phyloP scores from a whole-genome alignment of 2,329 filamentous ascomycete genomes.

The Pyrenochaeta sp. region DNA sequence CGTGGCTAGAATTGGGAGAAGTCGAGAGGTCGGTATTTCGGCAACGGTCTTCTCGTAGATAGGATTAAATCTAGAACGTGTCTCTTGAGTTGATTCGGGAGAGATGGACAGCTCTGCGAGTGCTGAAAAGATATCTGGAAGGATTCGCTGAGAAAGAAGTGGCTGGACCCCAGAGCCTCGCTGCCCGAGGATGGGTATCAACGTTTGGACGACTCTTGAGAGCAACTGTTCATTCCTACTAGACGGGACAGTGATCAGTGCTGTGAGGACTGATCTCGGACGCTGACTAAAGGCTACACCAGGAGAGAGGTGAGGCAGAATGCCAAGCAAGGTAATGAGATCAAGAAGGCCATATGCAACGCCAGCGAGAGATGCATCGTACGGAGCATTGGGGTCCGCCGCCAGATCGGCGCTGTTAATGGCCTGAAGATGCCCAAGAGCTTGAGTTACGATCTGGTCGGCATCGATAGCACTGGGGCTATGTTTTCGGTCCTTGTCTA shows the following conservation, averaged over 20 bases:
- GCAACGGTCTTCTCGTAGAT: constrained; percentile 28
- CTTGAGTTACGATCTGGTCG: constrained; percentile 34
- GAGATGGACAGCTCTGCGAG: constrained; percentile 47
- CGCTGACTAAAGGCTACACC: constrained; percentile 46
- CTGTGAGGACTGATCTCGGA: constrained; percentile 43
- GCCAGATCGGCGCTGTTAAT: constrained; percentile 47
- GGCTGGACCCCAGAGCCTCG: constrained; percentile 44
- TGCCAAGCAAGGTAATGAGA: constrained; percentile 41
- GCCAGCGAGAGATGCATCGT: constrained; percentile 49
- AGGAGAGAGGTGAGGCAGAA: constrained; percentile 45
- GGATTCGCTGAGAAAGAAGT: constrained; percentile 44
- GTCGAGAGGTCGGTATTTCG: constrained; percentile 58
- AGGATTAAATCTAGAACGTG: constrained; percentile 20
- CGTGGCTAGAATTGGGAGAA: constrained; percentile 69
- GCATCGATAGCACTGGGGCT: constrained; percentile 11
- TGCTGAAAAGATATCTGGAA: constrained; percentile 47
- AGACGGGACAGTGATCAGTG: constrained; percentile 18
- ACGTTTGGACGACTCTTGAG: constrained; percentile 14
- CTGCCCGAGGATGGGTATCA: constrained; percentile 40
- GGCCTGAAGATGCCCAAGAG: constrained; percentile 40
- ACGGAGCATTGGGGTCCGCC: constrained; percentile 44
- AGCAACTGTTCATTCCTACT: constrained; percentile 22
- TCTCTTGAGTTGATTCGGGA: constrained; percentile 23
- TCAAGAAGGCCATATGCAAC: constrained; percentile 52
- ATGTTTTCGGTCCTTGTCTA: constrained; percentile 27